Percentiles rank a stretch among this genome's conserved stretches.
Evolutionary conservation across 306 rosid species (phyloP).

Genomic region (Quercus aquifolioides): DNA sequence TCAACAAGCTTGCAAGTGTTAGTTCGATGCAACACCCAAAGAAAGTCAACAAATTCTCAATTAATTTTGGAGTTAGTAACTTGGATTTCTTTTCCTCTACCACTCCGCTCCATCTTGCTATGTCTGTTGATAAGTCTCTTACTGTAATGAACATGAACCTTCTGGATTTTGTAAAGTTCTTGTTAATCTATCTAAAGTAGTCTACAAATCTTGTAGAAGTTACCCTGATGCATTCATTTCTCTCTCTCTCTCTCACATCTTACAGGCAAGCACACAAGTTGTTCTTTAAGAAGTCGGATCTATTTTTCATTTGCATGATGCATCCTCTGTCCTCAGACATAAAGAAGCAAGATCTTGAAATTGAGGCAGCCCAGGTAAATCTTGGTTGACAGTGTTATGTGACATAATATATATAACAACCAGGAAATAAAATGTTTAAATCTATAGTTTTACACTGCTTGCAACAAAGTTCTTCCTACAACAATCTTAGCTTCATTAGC

Average conservation of each 20-base stretch:
- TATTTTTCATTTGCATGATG: constrained; percentile 42
- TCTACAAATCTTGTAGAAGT: background rate
- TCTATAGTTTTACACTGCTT: background rate
- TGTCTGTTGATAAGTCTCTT: background rate
- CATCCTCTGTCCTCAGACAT: constrained; percentile 49
- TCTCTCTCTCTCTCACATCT: constrained; percentile 6
- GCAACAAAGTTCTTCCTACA: background rate
- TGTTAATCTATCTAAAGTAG: background rate
- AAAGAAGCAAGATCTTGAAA: constrained; percentile 49
- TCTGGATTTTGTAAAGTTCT: background rate
- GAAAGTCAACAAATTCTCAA: no score
- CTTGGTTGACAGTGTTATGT: background rate
- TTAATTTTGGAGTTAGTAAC: no score
- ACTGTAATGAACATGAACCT: background rate
- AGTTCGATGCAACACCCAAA: background rate
- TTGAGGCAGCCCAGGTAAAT: constrained; percentile 62
- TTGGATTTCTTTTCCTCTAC: background rate
- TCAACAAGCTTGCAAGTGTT: background rate
- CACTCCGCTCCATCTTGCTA: background rate
- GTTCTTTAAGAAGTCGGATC: constrained; percentile 45
- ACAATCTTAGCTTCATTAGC: background rate
- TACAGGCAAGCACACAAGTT: constrained; percentile 42
- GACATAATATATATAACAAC: background rate
- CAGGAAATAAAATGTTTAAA: background rate
- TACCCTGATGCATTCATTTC: background rate